phyloP scores from a whole-genome alignment of 352 stramenopile species.

The Phytophthora litchii region DNA sequence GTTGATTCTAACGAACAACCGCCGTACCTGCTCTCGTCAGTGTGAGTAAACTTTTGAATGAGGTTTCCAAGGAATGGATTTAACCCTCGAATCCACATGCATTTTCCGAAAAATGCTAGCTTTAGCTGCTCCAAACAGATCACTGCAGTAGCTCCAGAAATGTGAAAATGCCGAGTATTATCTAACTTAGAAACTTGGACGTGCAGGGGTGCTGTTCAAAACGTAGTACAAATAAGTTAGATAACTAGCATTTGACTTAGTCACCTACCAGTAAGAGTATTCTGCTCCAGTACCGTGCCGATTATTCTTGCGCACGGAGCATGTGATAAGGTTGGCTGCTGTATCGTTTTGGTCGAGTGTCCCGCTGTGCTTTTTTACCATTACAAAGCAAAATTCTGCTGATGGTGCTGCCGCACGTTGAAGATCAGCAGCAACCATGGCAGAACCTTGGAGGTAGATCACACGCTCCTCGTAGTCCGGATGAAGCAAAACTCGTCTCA shows the following conservation, averaged over 20 bases:
- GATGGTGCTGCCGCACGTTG: constrained; percentile 54
- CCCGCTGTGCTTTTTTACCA: constrained; percentile 73
- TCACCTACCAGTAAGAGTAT: constrained; percentile 1
- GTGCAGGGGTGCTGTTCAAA: constrained; percentile 56
- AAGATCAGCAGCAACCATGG: constrained; percentile 76
- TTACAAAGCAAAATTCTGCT: constrained; percentile 73
- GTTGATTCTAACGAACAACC: not conserved
- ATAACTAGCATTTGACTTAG: not conserved
- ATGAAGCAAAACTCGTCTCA: constrained; percentile 71
- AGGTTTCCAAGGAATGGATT: constrained; percentile 83
- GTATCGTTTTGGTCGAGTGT: constrained; percentile 71
- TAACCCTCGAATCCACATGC: constrained; percentile 69
- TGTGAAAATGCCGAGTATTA: constrained; percentile 74
- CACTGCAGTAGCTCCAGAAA: constrained; percentile 70
- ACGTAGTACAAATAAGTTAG: constrained; percentile 5
- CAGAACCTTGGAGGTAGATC: constrained; percentile 77
- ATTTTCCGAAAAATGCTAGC: constrained; percentile 75
- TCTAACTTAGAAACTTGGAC: constrained; percentile 83
- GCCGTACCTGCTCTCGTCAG: constrained; percentile 51
- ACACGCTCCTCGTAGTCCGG: constrained; percentile 79
- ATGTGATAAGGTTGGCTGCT: constrained; percentile 74
- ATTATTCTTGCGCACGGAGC: constrained; percentile 80
- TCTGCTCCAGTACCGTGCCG: constrained; percentile 43
- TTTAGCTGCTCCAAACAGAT: constrained; percentile 82
- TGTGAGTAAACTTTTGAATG: constrained; percentile 54